Conservation (phyloP, 129 eudicot genomes). For the Chrysanthemum seticuspe region DNA sequence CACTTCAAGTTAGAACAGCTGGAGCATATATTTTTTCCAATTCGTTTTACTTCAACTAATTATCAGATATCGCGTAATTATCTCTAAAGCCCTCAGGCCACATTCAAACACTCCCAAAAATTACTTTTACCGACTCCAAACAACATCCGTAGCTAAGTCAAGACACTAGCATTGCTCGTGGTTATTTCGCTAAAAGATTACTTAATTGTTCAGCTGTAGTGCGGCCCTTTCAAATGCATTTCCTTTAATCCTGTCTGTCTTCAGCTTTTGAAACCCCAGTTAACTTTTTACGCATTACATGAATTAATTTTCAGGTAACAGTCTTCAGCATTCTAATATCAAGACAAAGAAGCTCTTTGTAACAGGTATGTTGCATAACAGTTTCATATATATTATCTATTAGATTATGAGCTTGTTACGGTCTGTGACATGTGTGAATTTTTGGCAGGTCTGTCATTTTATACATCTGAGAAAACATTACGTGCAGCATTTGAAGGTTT, state of each 20-base stretch:
- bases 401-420: conserved; percentile 6
- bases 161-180: not conserved
- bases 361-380: conserved; percentile 56
- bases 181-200: not conserved
- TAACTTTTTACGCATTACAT: not conserved
- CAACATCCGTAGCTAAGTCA: not conserved
- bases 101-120: too few relatives aligned
- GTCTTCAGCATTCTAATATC: conserved; percentile 33
- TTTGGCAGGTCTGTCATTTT: conserved; percentile 78
- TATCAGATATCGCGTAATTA: too few relatives aligned
- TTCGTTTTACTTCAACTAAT: too few relatives aligned
- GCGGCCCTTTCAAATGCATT: not conserved
- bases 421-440: conserved; percentile 8
- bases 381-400: not conserved
- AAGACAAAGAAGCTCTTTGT: conserved; percentile 91
- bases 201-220: not conserved
- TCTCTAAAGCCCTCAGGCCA: too few relatives aligned
- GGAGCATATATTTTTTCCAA: too few relatives aligned
- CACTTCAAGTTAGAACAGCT: too few relatives aligned
- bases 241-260: not conserved
- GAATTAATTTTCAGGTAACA: conserved; percentile 38
- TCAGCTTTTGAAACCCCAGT: not conserved
- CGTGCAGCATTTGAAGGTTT: conserved; percentile 93
- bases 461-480: conserved; percentile 95
- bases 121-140: not conserved